Conservation (phyloP, 75 land plant species). For the Adiantum capillusveneris region DNA sequence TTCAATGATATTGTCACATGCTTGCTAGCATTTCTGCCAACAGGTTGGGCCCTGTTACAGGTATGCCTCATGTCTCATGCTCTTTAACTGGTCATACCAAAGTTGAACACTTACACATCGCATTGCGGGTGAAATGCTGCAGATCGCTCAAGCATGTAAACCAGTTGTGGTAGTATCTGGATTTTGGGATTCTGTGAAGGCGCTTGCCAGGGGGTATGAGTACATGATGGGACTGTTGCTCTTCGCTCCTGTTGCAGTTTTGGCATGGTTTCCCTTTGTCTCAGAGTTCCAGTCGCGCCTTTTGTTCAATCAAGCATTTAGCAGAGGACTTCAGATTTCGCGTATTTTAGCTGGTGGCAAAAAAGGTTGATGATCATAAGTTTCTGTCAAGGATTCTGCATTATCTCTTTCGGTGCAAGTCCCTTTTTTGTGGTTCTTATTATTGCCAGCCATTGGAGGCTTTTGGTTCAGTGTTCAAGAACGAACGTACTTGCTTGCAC, state of each 20-base stretch:
- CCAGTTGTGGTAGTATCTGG: slow-evolving; percentile 34
- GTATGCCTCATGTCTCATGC: background rate
- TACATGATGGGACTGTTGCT: slow-evolving; percentile 47
- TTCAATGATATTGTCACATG: slow-evolving; percentile 61
- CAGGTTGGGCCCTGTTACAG: slow-evolving; percentile 78
- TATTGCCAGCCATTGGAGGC: too few species aligned
- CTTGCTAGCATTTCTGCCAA: slow-evolving; percentile 79
- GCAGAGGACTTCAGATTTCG: slow-evolving; percentile 56
- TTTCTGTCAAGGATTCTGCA: too few species aligned
- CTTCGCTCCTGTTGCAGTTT: slow-evolving; percentile 42
- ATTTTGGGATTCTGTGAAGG: slow-evolving; percentile 46
- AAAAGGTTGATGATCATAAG: slow-evolving; percentile 16
- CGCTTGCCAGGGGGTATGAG: slow-evolving; percentile 48
- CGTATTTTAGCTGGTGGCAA: slow-evolving; percentile 47
- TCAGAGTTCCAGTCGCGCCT: slow-evolving; percentile 61
- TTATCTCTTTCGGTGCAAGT: too few species aligned
- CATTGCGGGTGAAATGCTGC: slow-evolving; percentile 7
- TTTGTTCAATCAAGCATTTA: slow-evolving; percentile 59
- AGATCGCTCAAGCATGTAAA: slow-evolving; percentile 51
- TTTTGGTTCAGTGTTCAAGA: too few species aligned
- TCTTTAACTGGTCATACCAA: background rate
- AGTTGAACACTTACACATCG: background rate
- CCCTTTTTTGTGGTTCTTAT: too few species aligned
- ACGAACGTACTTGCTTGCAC: too few species aligned
- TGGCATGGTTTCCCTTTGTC: slow-evolving; percentile 58